Evolutionary conservation across 164 flowering plant species (phyloP).

Genomic region (Warburgia ugandensis): DNA sequence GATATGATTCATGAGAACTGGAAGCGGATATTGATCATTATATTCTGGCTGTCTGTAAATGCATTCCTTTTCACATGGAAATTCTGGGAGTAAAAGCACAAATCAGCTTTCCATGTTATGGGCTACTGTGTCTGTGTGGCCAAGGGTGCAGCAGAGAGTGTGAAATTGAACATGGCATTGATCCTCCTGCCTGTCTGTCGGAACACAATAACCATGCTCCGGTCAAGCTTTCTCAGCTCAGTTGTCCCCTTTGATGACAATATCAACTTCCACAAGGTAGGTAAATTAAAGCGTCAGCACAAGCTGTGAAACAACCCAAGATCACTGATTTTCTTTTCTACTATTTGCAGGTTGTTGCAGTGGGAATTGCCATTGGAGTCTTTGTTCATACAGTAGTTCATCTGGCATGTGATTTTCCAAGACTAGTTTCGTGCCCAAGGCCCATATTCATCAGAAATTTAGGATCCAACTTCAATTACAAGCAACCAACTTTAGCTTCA

Average conservation of each 20-base stretch:
- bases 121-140: constrained; percentile 84
- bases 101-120: constrained; percentile 37
- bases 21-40: constrained; percentile 64
- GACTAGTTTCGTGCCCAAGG: constrained; percentile 29
- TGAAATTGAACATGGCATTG: constrained; percentile 89
- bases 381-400: constrained; percentile 44
- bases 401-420: constrained; percentile 57
- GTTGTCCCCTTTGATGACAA: constrained; percentile 83
- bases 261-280: constrained; percentile 81
- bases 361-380: constrained; percentile 39
- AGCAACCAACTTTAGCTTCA: constrained; percentile 52
- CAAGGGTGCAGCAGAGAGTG: constrained; percentile 78
- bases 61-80: constrained; percentile 56
- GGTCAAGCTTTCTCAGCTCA: constrained; percentile 55
- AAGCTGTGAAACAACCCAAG: neutral
- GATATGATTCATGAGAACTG: constrained; percentile 60
- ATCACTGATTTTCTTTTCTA: neutral
- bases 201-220: constrained; percentile 63
- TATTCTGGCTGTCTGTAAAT: constrained; percentile 46
- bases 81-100: constrained; percentile 22
- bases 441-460: constrained; percentile 24
- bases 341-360: constrained; percentile 32
- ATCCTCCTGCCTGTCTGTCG: constrained; percentile 84
- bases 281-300: neutral
- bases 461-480: constrained; percentile 39